phyloP scores from a whole-genome alignment of 139 green algal genomes.

The Micractinium conductrix region DNA sequence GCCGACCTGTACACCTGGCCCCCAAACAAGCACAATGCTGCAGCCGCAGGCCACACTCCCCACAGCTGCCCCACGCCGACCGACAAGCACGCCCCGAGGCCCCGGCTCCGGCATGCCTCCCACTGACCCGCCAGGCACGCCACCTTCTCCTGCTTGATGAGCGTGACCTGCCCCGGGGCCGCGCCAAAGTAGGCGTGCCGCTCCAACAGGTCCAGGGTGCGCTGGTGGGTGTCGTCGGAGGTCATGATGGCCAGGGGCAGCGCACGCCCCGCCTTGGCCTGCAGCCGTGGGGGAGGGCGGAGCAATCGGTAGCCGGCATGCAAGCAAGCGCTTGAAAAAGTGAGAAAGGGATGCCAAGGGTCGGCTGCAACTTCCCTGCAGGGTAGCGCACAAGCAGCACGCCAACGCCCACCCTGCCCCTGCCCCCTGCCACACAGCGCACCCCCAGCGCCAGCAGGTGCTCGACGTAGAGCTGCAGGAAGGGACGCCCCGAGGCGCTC shows the following conservation, averaged over 20 bases:
- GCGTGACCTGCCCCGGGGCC: constrained; percentile 69
- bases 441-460: constrained; percentile 91
- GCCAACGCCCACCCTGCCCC: background rate
- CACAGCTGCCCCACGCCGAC: background rate
- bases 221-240: constrained; percentile 93
- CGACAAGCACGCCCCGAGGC: background rate
- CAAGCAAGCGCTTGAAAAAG: too few species aligned
- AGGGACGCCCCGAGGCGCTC: constrained; percentile 76
- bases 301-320: too few species aligned
- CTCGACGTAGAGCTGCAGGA: constrained; percentile 93
- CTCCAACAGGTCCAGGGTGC: constrained; percentile 84
- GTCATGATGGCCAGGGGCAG: constrained; percentile 99
- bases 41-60: background rate
- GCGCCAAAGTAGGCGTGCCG: constrained; percentile 92
- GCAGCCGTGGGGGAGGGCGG: too few species aligned
- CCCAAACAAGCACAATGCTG: too few species aligned
- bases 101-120: background rate
- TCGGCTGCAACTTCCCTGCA: too few species aligned
- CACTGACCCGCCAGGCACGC: constrained; percentile 80
- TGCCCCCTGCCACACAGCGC: background rate
- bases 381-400: too few species aligned
- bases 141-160: constrained; percentile 99
- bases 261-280: constrained; percentile 37
- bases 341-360: too few species aligned
- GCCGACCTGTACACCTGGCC: too few species aligned